Evolutionary conservation across 2,329 filamentous ascomycete species (phyloP).

Genomic region (Trichophyton equinum): DNA sequence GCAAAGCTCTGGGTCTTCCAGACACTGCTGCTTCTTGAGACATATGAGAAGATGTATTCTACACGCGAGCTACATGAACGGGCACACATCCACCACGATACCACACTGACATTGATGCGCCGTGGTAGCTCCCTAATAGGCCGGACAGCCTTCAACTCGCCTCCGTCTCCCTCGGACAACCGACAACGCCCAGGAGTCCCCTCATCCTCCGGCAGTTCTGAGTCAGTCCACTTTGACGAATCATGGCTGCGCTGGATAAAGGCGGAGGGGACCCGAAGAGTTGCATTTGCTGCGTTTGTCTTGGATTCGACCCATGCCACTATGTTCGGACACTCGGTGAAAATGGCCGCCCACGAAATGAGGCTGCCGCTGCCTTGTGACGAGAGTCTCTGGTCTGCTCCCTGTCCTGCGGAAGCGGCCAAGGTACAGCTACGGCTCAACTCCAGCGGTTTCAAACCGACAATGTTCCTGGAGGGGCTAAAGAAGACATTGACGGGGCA

Average conservation of each 20-base stretch:
- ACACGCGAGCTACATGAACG: constrained; percentile 84
- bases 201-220: constrained; percentile 38
- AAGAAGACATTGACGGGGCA: constrained; percentile 81
- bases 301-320: constrained; percentile 93
- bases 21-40: constrained; percentile 70
- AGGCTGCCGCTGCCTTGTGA: constrained; percentile 82
- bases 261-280: constrained; percentile 77
- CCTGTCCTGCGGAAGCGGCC: constrained; percentile 73
- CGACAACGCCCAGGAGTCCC: constrained; percentile 32
- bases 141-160: constrained; percentile 70
- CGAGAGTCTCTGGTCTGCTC: constrained; percentile 82
- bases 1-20: constrained; percentile 96
- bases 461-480: constrained; percentile 79
- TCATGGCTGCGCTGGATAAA: constrained; percentile 97
- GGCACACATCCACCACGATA: constrained; percentile 92
- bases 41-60: constrained; percentile 97
- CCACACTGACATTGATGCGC: constrained; percentile 88
- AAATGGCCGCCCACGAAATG: constrained; percentile 96
- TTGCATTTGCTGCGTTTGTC: constrained; percentile 86
- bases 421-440: constrained; percentile 69
- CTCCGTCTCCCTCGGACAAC: constrained; percentile 59
- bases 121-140: constrained; percentile 84
- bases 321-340: constrained; percentile 94
- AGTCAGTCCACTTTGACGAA: constrained; percentile 63
- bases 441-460: constrained; percentile 69